Conservation (phyloP, 306 rosid genomes). For the Boehmeria nivea region DNA sequence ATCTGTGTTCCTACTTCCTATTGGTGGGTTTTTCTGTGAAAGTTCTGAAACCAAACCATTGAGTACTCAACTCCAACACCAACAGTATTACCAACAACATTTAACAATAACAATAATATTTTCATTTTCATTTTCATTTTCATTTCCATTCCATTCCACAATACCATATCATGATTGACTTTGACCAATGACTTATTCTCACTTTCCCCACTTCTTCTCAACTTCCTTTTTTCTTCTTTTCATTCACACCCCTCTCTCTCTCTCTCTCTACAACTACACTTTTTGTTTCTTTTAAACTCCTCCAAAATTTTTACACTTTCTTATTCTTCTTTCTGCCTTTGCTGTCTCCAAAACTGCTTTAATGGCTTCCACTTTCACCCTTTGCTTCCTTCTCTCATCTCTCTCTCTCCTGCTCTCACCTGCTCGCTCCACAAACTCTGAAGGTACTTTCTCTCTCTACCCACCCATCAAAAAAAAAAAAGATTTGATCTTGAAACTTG, state of each 20-base stretch:
- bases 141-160: too few species aligned
- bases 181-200: too few species aligned
- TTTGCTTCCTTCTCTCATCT: constrained; percentile 21
- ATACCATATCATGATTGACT: too few species aligned
- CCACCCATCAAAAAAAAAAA: neutral
- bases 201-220: too few species aligned
- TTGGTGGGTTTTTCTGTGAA: too few species aligned
- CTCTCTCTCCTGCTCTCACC: constrained; percentile 26
- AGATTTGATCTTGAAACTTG: too few species aligned
- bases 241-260: neutral
- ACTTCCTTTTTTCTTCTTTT: neutral
- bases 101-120: too few species aligned
- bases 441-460: constrained; percentile 30
- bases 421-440: constrained; percentile 38
- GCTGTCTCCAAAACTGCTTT: neutral
- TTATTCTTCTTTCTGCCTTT: neutral
- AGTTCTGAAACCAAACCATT: too few species aligned
- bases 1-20: too few species aligned
- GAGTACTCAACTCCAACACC: too few species aligned
- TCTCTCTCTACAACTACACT: neutral
- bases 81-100: too few species aligned
- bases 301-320: neutral
- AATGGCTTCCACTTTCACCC: constrained; percentile 29
- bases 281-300: neutral
- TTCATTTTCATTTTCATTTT: too few species aligned